Evolutionary conservation across 495 filamentous ascomycete species (phyloP), one percentile per base, ranked within the genome.

Genomic region (Parathielavia appendiculata): DNA sequence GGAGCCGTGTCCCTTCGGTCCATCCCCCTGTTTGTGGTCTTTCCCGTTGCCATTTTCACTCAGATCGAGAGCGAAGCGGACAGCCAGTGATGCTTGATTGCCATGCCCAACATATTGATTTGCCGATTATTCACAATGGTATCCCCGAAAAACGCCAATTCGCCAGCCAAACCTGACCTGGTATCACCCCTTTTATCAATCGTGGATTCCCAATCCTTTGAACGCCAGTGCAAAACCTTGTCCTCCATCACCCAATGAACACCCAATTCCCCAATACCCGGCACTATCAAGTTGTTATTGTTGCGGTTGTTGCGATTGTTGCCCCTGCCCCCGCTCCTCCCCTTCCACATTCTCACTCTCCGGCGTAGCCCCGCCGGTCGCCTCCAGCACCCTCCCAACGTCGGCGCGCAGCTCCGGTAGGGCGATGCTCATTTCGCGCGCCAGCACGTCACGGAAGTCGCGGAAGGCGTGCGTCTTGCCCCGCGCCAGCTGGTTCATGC

Each of bases 391-490:
- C 45, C 74, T 72, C 54, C 80, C 77, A 26, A 93, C 84, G 67
- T 95, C 90, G 16, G 75, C 82, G 52, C 75, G 72, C 62, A 89
- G 70, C 77, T 93, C 92, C 0, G 90, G 90, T 77, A 95, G 82
- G 1, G 82, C 88, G 53, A 74, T 79, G 58, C 79, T 78, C 73
- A 97, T 92, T 79, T 96, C 87, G 56, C 80, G 72, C 2, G 86
- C 93, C 36, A 97, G 71, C 22, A 91, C 81, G 72, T 97, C 89
- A 51, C 89, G 75, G 68, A 99, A 95, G 17, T 70, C 67, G 5
- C 77, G 76, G 74, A 95, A 96, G 17, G 91, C 95, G 73, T 84
- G 79, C 69, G 79, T 81, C 78, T 91, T 91, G 20, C 93, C 93
- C 65, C 88, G 87, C 65, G 92, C 73, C 57, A 86, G 79, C 75